Evolutionary conservation across 78 protist species (phyloP), one percentile per base, ranked within the genome.

Genomic region (Cavenderia fasciculata): DNA sequence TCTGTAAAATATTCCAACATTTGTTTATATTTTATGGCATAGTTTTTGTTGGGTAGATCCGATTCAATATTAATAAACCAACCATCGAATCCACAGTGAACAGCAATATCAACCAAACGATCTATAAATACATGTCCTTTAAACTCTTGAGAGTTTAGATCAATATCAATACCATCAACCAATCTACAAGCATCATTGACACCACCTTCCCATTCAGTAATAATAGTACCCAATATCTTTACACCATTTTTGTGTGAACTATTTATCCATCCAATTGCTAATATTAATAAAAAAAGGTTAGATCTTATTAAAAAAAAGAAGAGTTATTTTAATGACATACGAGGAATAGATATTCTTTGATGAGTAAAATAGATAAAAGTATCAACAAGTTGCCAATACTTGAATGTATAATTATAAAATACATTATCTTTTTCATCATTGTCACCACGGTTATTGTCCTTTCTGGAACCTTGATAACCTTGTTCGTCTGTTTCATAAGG

Each of bases 121-220:
- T 57, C 23, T 25, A 74, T 49, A 47, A 49, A 73, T n/a, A 44
- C 5, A n/a, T n/a, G n/a, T n/a, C 21, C 31, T 38, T 18, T 18
- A 71, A 18, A 43, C 18, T 65, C 18, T 18, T 71, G 19, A 71
- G 69, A n/a, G 12, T 33, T 12, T 1, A 6, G 0, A 68, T 54
- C 21, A 36, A n/a, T 62, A 43, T 46, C 82, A 21, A 43, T 72
- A 25, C 43, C 78, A 14, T 38, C 61, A 0, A 77, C 94, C 11
- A 86, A 14, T 40, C 12, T 2, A 33, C 19, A 16, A 0, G 63
- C 8, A 1, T 86, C 94, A 0, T 2, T 0, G 0, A 25, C 1
- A 3, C 97, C 96, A 10, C 46, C 86, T 27, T 87, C 97, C 98
- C 98, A 96, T 59, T 97, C 98, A 23, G 92, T 87, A 46, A 97